A percentile compares a stretch with the other conserved stretches of the same genome.
These are phyloP conservation scores for Phytophthora macrochlamydospora DNA, from an alignment of 352 stramenopile species.

Conservation along the genomic window DNA sequence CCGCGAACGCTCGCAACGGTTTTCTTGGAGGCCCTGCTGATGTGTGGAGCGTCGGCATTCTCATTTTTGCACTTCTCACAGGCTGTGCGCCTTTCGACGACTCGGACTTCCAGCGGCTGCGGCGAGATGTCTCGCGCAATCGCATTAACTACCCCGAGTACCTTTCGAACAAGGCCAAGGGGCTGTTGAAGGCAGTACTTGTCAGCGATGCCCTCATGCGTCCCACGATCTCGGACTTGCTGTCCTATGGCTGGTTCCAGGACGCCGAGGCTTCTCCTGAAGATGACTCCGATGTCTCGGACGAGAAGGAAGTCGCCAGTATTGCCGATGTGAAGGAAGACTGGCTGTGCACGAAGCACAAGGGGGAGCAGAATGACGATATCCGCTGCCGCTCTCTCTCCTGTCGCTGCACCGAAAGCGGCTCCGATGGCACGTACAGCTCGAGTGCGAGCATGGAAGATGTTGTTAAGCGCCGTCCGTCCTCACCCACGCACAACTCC, in stretches of 20 bases:
- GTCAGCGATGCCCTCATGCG: slow-evolving; percentile 63
- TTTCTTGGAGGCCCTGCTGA: slow-evolving; percentile 71
- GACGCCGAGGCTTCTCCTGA: slow-evolving; percentile 5
- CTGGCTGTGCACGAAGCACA: slow-evolving; percentile 26
- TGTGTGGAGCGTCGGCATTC: slow-evolving; percentile 78
- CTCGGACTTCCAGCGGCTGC: slow-evolving; percentile 68
- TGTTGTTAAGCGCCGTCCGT: slow-evolving; percentile 27
- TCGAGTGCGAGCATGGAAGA: slow-evolving; percentile 68
- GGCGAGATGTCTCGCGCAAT: slow-evolving; percentile 71
- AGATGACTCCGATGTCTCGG: slow-evolving; percentile 10
- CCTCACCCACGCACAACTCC: slow-evolving; percentile 19
- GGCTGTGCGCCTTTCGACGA: slow-evolving; percentile 84
- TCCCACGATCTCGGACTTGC: slow-evolving; percentile 62
- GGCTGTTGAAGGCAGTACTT: slow-evolving; percentile 70
- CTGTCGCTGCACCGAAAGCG: slow-evolving; percentile 35
- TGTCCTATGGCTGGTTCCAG: slow-evolving; percentile 68
- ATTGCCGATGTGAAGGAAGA: slow-evolving; percentile 10
- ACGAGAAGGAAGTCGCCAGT: slow-evolving; percentile 11
- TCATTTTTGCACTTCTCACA: slow-evolving; percentile 85
- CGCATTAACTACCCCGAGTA: slow-evolving; percentile 67
- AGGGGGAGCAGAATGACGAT: slow-evolving; percentile 14
- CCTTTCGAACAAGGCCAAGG: slow-evolving; percentile 67
- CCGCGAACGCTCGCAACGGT: slow-evolving; percentile 31
- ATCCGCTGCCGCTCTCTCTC: slow-evolving; percentile 49
- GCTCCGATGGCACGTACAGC: slow-evolving; percentile 60